Evolutionary conservation across 2,329 filamentous ascomycete genomes (phyloP).

Genomic region (Neofusicoccum umdonicola): DNA sequence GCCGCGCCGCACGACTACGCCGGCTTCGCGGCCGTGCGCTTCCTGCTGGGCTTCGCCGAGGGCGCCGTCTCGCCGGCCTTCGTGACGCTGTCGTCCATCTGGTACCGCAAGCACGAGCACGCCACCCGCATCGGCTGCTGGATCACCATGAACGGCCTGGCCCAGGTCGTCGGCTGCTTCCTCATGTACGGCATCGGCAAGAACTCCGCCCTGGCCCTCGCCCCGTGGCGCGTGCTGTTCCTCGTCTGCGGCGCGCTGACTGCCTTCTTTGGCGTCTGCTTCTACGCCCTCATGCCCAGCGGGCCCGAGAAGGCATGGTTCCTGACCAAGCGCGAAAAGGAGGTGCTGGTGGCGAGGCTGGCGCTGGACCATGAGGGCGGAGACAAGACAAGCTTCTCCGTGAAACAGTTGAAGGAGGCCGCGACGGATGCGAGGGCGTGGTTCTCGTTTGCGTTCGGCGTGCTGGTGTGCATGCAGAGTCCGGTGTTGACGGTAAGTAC

Average conservation of each 20-base stretch:
- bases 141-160: conserved; percentile 48
- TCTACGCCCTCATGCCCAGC: conserved; percentile 49
- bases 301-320: conserved; percentile 52
- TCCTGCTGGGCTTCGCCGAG: conserved; percentile 69
- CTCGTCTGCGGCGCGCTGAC: conserved; percentile 38
- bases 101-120: conserved; percentile 35
- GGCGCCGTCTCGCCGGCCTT: conserved; percentile 53
- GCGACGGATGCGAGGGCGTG: conserved; percentile 46
- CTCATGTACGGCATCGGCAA: conserved; percentile 54
- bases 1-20: conserved; percentile 42
- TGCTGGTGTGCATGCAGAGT: conserved; percentile 48
- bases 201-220: conserved; percentile 31
- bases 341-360: conserved; percentile 40
- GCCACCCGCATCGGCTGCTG: conserved; percentile 37
- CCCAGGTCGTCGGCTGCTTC: conserved; percentile 46
- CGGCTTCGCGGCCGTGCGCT: conserved; percentile 53
- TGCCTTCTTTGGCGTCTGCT: conserved; percentile 31
- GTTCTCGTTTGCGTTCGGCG: conserved; percentile 46
- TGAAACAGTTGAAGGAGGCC: conserved; percentile 45
- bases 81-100: conserved; percentile 55
- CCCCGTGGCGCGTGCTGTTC: conserved; percentile 40
- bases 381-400: conserved; percentile 46
- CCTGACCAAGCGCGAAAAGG: conserved; percentile 43
- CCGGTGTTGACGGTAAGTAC: conserved; percentile 39
- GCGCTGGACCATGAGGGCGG: conserved; percentile 40